Percentiles rank a stretch among this genome's conserved stretches.
These are phyloP conservation scores for Canavalia ensiformis DNA, from an alignment of 306 rosid genomes.

Conservation along the genomic window DNA sequence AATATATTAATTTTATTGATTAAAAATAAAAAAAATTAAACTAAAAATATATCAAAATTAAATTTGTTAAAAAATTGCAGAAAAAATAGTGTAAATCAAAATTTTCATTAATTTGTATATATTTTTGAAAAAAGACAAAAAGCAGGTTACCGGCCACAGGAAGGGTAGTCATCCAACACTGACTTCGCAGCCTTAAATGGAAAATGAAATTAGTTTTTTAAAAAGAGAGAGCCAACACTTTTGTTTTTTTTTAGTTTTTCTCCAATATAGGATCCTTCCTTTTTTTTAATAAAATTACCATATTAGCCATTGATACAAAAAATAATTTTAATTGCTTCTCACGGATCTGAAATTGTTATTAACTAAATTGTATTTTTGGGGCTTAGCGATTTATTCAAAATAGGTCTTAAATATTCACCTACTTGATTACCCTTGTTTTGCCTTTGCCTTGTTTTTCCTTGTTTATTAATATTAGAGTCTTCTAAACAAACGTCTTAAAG, in stretches of 20 bases:
- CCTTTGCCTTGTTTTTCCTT: constrained; percentile 5
- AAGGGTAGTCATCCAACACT: constrained; percentile 58
- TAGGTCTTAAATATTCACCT: constrained; percentile 44
- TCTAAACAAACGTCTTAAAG: too few species aligned
- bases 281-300: constrained; percentile 48
- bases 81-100: too few species aligned
- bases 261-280: neutral
- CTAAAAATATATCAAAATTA: neutral
- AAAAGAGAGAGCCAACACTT: constrained; percentile 42
- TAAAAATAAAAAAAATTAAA: too few species aligned
- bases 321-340: constrained; percentile 47
- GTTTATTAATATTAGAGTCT: neutral
- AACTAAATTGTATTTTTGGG: constrained; percentile 73
- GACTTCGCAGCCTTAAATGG: constrained; percentile 54
- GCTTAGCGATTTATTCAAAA: constrained; percentile 56
- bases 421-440: constrained; percentile 36
- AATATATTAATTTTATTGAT: too few species aligned
- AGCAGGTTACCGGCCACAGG: constrained; percentile 64
- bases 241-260: constrained; percentile 12
- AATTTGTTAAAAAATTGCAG: too few species aligned
- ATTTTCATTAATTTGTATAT: neutral
- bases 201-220: constrained; percentile 42
- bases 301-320: constrained; percentile 39
- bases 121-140: constrained; percentile 48
- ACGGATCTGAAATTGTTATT: constrained; percentile 75